Conservation (phyloP, 108 stramenopile genomes). For the Thalassiosira profunda region DNA sequence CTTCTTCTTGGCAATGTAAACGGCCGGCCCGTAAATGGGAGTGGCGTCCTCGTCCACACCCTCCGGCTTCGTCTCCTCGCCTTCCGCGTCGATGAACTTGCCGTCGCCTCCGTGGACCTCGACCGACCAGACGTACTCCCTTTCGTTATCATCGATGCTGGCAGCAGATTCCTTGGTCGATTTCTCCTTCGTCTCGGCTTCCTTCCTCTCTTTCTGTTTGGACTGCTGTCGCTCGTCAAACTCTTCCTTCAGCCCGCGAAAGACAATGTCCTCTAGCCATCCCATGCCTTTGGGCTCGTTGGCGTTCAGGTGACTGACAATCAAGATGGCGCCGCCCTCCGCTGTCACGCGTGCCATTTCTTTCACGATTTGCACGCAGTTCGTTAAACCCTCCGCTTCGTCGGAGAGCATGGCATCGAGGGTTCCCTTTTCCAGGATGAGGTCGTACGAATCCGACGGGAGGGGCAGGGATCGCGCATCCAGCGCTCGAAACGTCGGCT, state of each 20-base stretch:
- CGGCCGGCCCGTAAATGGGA: slow-evolving; percentile 26
- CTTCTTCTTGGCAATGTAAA: slow-evolving; percentile 15
- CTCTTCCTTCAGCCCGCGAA: slow-evolving; percentile 60
- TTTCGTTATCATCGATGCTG: neutral
- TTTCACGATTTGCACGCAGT: slow-evolving; percentile 63
- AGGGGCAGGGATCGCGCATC: slow-evolving; percentile 72
- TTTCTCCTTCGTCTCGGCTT: neutral
- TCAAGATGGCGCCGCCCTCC: slow-evolving; percentile 56
- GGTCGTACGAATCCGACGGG: slow-evolving; percentile 45
- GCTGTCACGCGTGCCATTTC: slow-evolving; percentile 68
- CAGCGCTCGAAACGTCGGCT: slow-evolving; percentile 47
- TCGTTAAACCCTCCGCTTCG: slow-evolving; percentile 40
- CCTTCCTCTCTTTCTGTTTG: neutral
- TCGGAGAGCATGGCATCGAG: slow-evolving; percentile 89
- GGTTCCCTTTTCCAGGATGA: slow-evolving; percentile 89
- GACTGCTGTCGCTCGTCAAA: neutral
- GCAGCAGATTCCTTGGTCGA: neutral
- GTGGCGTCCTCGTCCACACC: slow-evolving; percentile 8
- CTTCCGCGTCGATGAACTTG: slow-evolving; percentile 32
- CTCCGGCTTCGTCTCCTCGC: slow-evolving; percentile 25
- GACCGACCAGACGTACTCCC: slow-evolving; percentile 54
- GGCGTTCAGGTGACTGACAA: slow-evolving; percentile 82
- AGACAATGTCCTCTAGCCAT: slow-evolving; percentile 70
- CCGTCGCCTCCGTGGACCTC: slow-evolving; percentile 85
- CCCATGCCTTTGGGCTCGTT: slow-evolving; percentile 52